These are phyloP conservation scores for Yarrowia porcina DNA, from an alignment of 805 yeast genomes.

Conservation along the genomic window DNA sequence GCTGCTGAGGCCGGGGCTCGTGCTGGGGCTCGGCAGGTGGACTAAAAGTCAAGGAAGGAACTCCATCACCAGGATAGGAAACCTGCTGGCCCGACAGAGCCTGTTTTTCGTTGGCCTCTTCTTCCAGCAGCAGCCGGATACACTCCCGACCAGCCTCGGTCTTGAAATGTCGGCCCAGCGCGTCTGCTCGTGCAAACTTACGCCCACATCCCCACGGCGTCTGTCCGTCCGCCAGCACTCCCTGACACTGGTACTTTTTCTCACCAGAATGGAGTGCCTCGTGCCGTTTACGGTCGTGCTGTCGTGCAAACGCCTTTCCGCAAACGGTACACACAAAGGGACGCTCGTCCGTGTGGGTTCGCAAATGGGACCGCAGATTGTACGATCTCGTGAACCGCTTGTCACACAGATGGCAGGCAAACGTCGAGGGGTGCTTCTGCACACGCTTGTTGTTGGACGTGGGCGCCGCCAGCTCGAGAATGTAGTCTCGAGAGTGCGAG, in stretches of 20 bases:
- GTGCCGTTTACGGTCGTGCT: slow-evolving; percentile 74
- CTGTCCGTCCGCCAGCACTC: slow-evolving; percentile 52
- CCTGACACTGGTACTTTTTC: slow-evolving; percentile 66
- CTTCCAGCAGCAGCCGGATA: slow-evolving; percentile 61
- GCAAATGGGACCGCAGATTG: slow-evolving; percentile 82
- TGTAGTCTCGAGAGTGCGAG: slow-evolving; percentile 47
- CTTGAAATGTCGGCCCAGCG: slow-evolving; percentile 69
- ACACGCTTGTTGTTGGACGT: slow-evolving; percentile 51
- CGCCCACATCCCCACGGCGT: slow-evolving; percentile 75
- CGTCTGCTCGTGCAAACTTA: slow-evolving; percentile 73
- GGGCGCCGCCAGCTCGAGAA: slow-evolving; percentile 64
- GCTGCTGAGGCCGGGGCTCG: slow-evolving; percentile 11
- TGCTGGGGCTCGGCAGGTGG: slow-evolving; percentile 27
- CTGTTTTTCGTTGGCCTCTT: slow-evolving; percentile 39
- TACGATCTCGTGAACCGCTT: slow-evolving; percentile 90
- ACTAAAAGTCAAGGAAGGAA: slow-evolving; percentile 29
- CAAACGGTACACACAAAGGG: slow-evolving; percentile 67
- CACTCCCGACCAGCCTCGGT: slow-evolving; percentile 74
- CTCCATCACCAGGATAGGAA: slow-evolving; percentile 25
- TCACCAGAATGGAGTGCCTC: slow-evolving; percentile 72
- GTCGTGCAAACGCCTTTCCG: slow-evolving; percentile 66
- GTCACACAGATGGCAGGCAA: slow-evolving; percentile 76
- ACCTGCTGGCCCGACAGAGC: not conserved
- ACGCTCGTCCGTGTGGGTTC: slow-evolving; percentile 78
- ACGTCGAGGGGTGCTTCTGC: slow-evolving; percentile 70